phyloP scores from a whole-genome alignment of 306 rosid genomes.

The Prunus mume region DNA sequence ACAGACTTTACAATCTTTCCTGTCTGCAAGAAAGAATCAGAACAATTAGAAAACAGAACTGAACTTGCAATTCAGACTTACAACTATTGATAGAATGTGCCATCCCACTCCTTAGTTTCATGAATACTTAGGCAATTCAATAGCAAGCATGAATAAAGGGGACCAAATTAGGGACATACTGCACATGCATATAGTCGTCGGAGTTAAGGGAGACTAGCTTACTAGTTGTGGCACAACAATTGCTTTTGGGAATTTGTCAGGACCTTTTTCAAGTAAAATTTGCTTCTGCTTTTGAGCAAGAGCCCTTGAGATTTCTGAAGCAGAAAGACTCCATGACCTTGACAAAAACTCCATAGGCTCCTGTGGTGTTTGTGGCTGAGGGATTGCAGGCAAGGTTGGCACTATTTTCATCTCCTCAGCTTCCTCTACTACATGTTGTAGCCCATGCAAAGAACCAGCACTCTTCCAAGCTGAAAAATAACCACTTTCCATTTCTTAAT shows the following conservation, averaged over 20 bases:
- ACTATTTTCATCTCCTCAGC: conserved; percentile 36
- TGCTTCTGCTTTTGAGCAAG: conserved; percentile 67
- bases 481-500: conserved; percentile 48
- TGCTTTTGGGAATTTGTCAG: conserved; percentile 40
- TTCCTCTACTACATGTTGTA: conserved; percentile 38
- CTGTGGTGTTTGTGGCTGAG: conserved; percentile 82
- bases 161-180: background rate
- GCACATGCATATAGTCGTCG: background rate
- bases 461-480: conserved; percentile 46
- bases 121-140: background rate
- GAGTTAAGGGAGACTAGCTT: conserved; percentile 22
- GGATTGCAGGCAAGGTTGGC: conserved; percentile 63
- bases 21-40: conserved; percentile 40
- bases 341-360: conserved; percentile 94
- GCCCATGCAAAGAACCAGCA: conserved; percentile 31
- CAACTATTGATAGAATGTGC: no score
- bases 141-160: background rate
- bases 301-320: conserved; percentile 88
- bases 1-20: conserved; percentile 38
- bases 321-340: conserved; percentile 92
- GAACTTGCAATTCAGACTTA: background rate
- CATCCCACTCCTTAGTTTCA: background rate
- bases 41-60: conserved; percentile 1
- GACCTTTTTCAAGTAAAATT: conserved; percentile 28
- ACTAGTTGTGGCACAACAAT: conserved; percentile 52